Conservation (phyloP, 148 eudicot species). For the Vaccinium myrtillus region DNA sequence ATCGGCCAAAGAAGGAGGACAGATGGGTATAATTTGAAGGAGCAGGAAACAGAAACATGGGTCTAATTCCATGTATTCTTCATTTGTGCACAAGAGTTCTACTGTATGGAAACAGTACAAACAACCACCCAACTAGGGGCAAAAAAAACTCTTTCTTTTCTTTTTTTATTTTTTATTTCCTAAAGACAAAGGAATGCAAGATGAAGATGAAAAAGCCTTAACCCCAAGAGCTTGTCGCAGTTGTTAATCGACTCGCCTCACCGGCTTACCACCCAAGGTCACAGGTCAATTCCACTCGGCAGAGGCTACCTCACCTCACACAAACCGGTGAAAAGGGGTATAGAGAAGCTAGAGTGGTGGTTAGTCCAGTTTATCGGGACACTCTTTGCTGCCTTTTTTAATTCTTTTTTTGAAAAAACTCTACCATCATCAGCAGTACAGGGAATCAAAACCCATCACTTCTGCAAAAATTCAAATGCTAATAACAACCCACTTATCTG, state of each 20-base stretch:
- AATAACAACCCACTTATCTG: no score
- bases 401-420: no score
- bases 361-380: no score
- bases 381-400: no score
- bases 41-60: background rate
- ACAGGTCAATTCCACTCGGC: no score
- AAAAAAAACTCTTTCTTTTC: background rate
- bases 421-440: background rate
- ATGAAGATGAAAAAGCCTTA: slow-evolving; percentile 20
- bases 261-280: no score
- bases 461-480: background rate
- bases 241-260: no score
- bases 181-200: slow-evolving; percentile 5
- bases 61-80: background rate
- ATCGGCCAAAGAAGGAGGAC: background rate
- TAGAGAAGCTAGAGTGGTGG: no score
- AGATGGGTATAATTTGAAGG: background rate
- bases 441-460: background rate
- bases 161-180: background rate
- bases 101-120: background rate
- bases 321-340: no score
- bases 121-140: background rate
- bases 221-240: no score
- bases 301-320: no score
- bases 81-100: background rate